Conservation (phyloP, 192 early-diverging fungal species). For the Mortierella hygrophila region DNA sequence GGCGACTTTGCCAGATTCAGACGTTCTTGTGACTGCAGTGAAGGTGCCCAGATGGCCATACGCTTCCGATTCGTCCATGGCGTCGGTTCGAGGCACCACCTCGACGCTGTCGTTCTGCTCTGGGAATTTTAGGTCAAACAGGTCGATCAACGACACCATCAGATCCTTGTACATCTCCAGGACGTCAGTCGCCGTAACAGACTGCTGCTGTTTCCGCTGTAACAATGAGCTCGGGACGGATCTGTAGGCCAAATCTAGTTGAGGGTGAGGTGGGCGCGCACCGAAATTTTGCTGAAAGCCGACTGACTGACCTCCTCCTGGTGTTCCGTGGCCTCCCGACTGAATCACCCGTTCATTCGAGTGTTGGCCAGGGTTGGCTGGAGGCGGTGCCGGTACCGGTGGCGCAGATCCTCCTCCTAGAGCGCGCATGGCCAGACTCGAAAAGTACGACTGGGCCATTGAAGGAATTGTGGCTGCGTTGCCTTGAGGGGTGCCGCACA, state of each 20-base stretch:
- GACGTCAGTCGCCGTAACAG: not conserved
- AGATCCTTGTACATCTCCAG: conserved; percentile 36
- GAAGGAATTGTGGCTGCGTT: not conserved
- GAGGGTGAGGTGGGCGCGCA: not conserved
- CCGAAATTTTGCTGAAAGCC: not conserved
- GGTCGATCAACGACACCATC: conserved; percentile 25
- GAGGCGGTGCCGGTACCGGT: not conserved
- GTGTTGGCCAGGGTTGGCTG: not conserved
- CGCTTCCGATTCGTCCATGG: not conserved
- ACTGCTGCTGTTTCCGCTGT: conserved; percentile 8
- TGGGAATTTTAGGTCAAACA: conserved; percentile 15
- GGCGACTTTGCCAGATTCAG: not conserved
- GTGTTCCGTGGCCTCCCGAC: not conserved
- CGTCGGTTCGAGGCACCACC: not conserved
- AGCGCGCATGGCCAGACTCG: conserved; percentile 22
- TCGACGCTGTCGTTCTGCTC: not conserved
- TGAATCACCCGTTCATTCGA: not conserved
- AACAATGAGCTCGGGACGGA: not conserved
- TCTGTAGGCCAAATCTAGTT: not conserved
- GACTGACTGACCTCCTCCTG: not conserved
- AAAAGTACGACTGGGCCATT: conserved; percentile 36
- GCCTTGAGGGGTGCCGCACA: conserved; percentile 16
- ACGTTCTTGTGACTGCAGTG: too few relatives aligned
- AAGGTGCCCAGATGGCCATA: not conserved
- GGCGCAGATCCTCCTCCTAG: not conserved